Percentiles rank a stretch among this genome's conserved stretches.
These are phyloP conservation scores for Botrytis fragariae DNA, from an alignment of 2,329 filamentous ascomycete genomes.

Conservation along the genomic window DNA sequence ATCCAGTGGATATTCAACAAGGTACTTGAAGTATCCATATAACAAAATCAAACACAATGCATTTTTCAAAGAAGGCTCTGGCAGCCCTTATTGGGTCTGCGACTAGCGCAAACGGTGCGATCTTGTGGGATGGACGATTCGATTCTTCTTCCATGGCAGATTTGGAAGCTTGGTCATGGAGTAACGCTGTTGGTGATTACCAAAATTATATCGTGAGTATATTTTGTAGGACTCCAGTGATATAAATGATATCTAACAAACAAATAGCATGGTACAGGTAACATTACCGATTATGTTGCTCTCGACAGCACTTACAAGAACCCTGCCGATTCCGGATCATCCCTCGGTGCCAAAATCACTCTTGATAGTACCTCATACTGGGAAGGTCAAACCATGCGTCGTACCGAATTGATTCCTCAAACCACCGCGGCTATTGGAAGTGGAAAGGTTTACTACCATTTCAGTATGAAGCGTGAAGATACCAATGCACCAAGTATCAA, in stretches of 20 bases:
- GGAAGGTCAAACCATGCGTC: slow-evolving; percentile 70
- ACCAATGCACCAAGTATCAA: slow-evolving; percentile 59
- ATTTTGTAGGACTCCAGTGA: neutral
- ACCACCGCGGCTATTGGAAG: slow-evolving; percentile 61
- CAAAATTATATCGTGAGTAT: slow-evolving; percentile 64
- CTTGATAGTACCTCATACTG: slow-evolving; percentile 63
- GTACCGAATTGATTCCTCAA: slow-evolving; percentile 72
- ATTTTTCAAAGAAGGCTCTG: slow-evolving; percentile 29
- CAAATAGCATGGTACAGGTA: slow-evolving; percentile 54
- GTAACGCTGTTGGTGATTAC: slow-evolving; percentile 66
- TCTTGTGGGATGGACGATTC: slow-evolving; percentile 66
- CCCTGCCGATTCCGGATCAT: slow-evolving; percentile 55
- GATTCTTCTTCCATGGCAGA: slow-evolving; percentile 56
- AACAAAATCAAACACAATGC: slow-evolving; percentile 25
- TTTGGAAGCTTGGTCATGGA: slow-evolving; percentile 62
- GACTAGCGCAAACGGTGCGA: slow-evolving; percentile 45
- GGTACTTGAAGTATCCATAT: slow-evolving; percentile 15
- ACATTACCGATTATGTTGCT: slow-evolving; percentile 42
- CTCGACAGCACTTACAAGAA: slow-evolving; percentile 50
- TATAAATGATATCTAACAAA: slow-evolving; percentile 9
- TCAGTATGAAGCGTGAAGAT: slow-evolving; percentile 59
- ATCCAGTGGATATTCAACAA: slow-evolving; percentile 3
- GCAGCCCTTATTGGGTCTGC: slow-evolving; percentile 29
- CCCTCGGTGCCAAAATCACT: slow-evolving; percentile 66
- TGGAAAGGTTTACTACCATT: slow-evolving; percentile 72